Evolutionary conservation across 345 rosid species (phyloP).

Genomic region (Rhizophora mangle): DNA sequence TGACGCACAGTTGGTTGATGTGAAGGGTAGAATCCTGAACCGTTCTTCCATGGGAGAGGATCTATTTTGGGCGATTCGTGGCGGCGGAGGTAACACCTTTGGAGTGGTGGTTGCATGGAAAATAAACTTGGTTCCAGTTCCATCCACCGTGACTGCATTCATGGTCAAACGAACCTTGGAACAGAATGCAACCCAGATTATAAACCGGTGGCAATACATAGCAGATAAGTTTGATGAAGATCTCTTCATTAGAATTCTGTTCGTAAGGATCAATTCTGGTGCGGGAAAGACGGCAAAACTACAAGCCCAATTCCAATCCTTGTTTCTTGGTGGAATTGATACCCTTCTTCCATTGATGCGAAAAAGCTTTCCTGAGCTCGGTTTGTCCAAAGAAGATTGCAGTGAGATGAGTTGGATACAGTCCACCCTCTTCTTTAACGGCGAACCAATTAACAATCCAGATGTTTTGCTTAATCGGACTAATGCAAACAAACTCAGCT

Average conservation of each 20-base stretch:
- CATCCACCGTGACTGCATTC: constrained; percentile 11
- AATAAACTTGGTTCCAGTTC: constrained; percentile 12
- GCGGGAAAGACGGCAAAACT: background rate
- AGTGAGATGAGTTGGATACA: constrained; percentile 15
- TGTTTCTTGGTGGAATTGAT: constrained; percentile 4
- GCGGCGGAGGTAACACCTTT: constrained; percentile 21
- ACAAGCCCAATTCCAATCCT: background rate
- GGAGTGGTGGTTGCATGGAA: constrained; percentile 16
- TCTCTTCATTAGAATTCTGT: background rate
- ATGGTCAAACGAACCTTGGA: background rate
- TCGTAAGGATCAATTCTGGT: background rate
- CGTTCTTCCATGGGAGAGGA: constrained; percentile 22
- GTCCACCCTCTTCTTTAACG: background rate
- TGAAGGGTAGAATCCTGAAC: constrained; percentile 10
- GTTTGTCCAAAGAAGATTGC: constrained; percentile 2
- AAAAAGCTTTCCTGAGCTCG: constrained; percentile 11
- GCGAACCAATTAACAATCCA: background rate
- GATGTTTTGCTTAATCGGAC: constrained; percentile 11
- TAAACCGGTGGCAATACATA: constrained; percentile 15
- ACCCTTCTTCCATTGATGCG: constrained; percentile 8
- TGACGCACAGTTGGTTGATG: constrained; percentile 15
- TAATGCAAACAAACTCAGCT: background rate
- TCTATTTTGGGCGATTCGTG: constrained; percentile 23
- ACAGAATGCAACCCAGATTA: constrained; percentile 2
- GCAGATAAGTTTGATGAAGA: constrained; percentile 6